These are phyloP conservation scores for Hemileia vastatrix DNA, from an alignment of 1,284 basidiomycete species.

Conservation along the genomic window DNA sequence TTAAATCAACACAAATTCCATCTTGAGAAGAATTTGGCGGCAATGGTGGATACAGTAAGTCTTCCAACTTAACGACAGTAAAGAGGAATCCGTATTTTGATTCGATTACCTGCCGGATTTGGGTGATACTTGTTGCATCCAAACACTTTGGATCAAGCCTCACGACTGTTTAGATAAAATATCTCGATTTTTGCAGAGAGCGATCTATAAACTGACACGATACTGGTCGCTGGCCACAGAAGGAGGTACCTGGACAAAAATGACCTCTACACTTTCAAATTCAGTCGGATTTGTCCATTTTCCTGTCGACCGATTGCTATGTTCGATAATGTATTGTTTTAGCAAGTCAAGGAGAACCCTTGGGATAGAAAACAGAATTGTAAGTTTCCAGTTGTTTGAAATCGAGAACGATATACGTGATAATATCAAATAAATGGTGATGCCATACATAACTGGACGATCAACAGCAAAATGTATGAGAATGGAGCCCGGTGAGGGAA, in stretches of 20 bases:
- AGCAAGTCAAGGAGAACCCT: slow-evolving; percentile 7
- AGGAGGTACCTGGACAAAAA: slow-evolving; percentile 9
- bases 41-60: too few species aligned
- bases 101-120: too few species aligned
- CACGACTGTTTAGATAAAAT: too few species aligned
- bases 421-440: background rate
- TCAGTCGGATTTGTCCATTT: slow-evolving; percentile 18
- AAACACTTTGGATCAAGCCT: too few species aligned
- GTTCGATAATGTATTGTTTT: slow-evolving; percentile 3
- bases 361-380: background rate
- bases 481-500: slow-evolving; percentile 3
- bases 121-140: too few species aligned
- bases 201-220: too few species aligned
- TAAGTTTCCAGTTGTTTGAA: background rate
- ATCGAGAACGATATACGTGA: background rate
- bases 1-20: too few species aligned
- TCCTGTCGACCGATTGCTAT: slow-evolving; percentile 10
- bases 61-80: too few species aligned
- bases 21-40: too few species aligned
- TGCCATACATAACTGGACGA: background rate
- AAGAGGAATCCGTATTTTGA: too few species aligned
- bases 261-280: slow-evolving; percentile 9
- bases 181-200: too few species aligned
- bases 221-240: slow-evolving; percentile 4
- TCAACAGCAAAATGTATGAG: slow-evolving; percentile 8